Conservation (phyloP, 1,139 yeast species). For the Torulaspora pretoriensis region DNA sequence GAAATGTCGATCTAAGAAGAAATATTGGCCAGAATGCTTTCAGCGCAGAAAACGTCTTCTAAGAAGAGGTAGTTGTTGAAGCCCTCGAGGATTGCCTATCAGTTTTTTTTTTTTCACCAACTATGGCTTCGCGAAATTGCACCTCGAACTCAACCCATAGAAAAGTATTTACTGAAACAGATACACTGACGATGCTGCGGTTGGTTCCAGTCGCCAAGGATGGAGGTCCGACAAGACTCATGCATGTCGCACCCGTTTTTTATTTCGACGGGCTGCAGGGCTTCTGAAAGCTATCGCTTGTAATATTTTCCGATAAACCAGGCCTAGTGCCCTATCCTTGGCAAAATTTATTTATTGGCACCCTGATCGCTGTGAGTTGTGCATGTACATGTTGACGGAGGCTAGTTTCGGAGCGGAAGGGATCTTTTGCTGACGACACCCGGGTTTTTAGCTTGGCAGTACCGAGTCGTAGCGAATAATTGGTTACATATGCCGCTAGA, state of each 20-base stretch:
- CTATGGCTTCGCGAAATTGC: not conserved
- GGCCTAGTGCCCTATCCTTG: not conserved
- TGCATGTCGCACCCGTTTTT: slow-evolving; percentile 1
- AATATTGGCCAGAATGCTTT: slow-evolving; percentile 33
- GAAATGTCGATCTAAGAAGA: slow-evolving; percentile 29
- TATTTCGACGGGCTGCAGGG: not conserved
- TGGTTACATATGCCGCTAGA: no score
- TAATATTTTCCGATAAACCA: not conserved
- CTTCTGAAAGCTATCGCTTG: not conserved
- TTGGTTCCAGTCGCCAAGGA: not conserved
- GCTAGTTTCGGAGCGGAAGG: no score
- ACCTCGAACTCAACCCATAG: not conserved
- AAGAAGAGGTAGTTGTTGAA: slow-evolving; percentile 7
- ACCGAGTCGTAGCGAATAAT: no score
- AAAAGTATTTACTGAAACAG: not conserved
- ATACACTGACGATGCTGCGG: not conserved
- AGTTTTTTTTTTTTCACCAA: not conserved
- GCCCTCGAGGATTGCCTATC: not conserved
- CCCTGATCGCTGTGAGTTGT: not conserved
- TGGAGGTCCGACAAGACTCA: not conserved
- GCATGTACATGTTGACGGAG: no score
- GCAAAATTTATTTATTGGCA: not conserved
- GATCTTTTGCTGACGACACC: no score
- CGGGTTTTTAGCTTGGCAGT: no score
- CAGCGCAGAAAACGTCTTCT: slow-evolving; percentile 1